These are phyloP conservation scores for Nelumbo lutea DNA, from an alignment of 164 flowering plant species.

Conservation along the genomic window DNA sequence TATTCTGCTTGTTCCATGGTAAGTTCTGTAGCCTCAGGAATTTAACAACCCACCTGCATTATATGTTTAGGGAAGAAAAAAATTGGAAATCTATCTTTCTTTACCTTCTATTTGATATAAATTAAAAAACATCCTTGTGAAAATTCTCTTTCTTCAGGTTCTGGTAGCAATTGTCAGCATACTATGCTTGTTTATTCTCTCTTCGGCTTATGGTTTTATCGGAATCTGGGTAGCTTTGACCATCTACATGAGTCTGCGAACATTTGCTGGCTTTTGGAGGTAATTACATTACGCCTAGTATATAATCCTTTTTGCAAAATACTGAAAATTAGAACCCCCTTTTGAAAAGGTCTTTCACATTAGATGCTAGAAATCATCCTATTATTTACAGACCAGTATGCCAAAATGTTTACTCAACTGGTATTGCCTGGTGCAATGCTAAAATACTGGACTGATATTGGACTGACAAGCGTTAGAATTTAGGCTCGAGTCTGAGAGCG, in stretches of 20 bases:
- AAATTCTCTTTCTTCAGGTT: constrained; percentile 41
- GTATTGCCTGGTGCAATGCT: no score
- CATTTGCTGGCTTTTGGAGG: constrained; percentile 82
- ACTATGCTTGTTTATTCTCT: constrained; percentile 46
- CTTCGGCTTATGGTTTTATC: constrained; percentile 51
- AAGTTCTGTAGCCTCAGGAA: constrained; percentile 14
- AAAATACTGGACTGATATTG: no score
- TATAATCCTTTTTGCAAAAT: no score
- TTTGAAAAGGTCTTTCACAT: no score
- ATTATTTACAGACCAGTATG: no score
- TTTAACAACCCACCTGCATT: not conserved
- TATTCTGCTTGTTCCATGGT: constrained; percentile 81
- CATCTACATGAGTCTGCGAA: constrained; percentile 68
- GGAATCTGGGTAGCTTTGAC: constrained; percentile 90
- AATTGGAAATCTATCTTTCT: not conserved
- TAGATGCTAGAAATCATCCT: no score
- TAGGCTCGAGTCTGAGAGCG: no score
- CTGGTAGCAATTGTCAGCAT: constrained; percentile 73
- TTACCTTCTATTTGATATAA: not conserved
- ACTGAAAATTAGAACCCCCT: no score
- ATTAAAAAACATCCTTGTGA: not conserved
- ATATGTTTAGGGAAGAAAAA: not conserved
- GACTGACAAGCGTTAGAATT: no score
- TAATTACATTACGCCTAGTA: constrained; percentile 11
- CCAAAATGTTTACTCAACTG: no score